Conservation (phyloP, 306 rosid genomes). For the Rosa lucieae region DNA sequence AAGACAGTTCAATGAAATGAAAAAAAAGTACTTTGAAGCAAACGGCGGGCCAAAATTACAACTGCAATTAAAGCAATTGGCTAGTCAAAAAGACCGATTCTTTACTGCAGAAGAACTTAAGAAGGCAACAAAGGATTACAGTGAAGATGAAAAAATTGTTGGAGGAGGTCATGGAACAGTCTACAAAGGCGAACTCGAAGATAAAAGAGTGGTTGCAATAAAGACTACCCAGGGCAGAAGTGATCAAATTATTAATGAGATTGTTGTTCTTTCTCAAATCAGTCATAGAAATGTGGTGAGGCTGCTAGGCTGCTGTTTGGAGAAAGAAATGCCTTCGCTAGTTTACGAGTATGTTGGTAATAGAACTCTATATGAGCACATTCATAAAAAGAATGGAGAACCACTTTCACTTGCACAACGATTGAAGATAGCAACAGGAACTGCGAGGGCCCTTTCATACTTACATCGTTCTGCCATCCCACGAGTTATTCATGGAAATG, state of each 20-base stretch:
- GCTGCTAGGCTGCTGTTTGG: background rate
- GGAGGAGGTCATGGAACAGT: background rate
- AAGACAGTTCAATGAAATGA: background rate
- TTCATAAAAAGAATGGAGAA: background rate
- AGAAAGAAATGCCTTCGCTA: background rate
- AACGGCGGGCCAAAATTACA: conserved; percentile 14
- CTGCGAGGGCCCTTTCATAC: background rate
- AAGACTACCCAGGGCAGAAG: background rate
- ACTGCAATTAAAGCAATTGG: background rate
- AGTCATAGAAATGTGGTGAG: conserved; percentile 1
- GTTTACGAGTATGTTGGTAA: background rate
- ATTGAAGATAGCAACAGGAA: background rate
- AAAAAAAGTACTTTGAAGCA: conserved; percentile 20
- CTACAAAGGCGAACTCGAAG: background rate
- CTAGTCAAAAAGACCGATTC: background rate
- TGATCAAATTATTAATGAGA: background rate
- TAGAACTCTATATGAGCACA: background rate
- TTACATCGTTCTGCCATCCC: background rate
- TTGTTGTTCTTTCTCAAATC: background rate
- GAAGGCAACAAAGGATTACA: background rate
- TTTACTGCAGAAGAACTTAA: conserved; percentile 6
- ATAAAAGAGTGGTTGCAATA: background rate
- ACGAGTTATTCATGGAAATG: background rate
- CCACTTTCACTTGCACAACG: background rate
- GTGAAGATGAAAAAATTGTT: background rate